Evolutionary conservation across 2,329 filamentous ascomycete genomes (phyloP).

Genomic region (Fusarium nanum): DNA sequence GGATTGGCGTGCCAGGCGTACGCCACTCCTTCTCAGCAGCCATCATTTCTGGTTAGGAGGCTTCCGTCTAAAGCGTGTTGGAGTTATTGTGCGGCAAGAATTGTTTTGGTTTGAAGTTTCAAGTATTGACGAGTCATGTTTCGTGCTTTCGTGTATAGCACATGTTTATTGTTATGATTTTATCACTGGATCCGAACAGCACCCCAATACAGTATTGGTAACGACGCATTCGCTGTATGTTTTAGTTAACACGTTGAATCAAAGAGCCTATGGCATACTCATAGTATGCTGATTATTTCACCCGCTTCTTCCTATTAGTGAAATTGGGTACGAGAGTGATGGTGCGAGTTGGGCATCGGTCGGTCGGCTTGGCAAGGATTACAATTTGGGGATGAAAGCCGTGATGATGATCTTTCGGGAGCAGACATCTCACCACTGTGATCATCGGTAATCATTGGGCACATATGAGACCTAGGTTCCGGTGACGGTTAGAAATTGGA

Average conservation of each 20-base stretch:
- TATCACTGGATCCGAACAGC: constrained; percentile 28
- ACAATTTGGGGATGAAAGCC: constrained; percentile 16
- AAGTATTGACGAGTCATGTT: constrained; percentile 28
- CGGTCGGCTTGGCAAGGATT: constrained; percentile 25
- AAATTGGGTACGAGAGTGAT: constrained; percentile 37
- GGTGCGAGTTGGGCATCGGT: constrained; percentile 41
- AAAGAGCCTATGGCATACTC: constrained; percentile 15
- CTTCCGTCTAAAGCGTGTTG: constrained; percentile 40
- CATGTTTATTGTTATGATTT: constrained; percentile 27
- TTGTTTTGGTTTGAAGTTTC: constrained; percentile 28
- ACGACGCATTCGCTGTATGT: constrained; percentile 24
- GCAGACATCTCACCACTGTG: constrained; percentile 13
- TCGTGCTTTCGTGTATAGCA: constrained; percentile 31
- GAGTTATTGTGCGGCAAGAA: constrained; percentile 41
- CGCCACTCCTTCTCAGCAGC: constrained; percentile 35
- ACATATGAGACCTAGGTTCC: constrained; percentile 5
- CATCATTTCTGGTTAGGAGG: constrained; percentile 39
- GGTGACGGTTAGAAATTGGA: constrained; percentile 2
- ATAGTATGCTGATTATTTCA: constrained; percentile 7
- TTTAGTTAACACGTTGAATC: constrained; percentile 20
- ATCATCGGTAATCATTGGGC: constrained; percentile 7
- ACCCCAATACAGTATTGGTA: constrained; percentile 26
- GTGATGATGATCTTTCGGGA: constrained; percentile 24
- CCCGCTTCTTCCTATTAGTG: constrained; percentile 21
- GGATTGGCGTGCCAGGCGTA: constrained; percentile 27